Base-by-base conservation (phyloP, 495 filamentous ascomycete species). In the Venustampulla echinocandica region DNA sequence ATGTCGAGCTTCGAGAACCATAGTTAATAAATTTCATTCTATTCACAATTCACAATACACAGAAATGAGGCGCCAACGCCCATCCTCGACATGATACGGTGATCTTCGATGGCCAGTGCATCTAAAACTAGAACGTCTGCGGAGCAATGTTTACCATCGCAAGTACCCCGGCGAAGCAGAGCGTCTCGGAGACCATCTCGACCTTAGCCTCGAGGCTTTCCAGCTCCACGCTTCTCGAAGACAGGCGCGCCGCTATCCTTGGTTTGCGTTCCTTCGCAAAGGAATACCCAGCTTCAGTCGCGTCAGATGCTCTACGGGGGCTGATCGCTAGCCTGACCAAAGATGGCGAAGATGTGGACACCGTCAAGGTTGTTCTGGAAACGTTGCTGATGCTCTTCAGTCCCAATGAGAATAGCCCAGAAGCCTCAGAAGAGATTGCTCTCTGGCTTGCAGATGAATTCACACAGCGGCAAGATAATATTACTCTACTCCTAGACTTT, bases 381-480 rank as follows among this genome's bases (percentile, higher is more conserved):
- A 97, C 92, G 39, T 68, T 98, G 56, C 70, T 97, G 65, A 87
- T 88, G 82, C 78, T 98, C 32, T 97, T 96, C 66, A 74, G 57
- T 49, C 72, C 73, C 15, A 73, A 76, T 53, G 63, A 68, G 40
- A 65, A 69, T 46, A 78, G 74, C 52, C 87, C 89, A 41, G 92
- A 98, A 74, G 89, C 92, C 33, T 94, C 89, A 11, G 93, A 96
- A 47, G 92, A 98, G 62, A 93, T 98, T 59, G 85, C 87, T 21
- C 76, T 96, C 4, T 97, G 90, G 90, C 74, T 98, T 44, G 90
- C 92, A 38, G 92, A 98, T 66, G 90, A 96, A 62, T 98, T 98
- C 57, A 97, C 93, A 23, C 88, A 95, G 75, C 85, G 89, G 54
- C 90, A 97, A 82, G 92, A 97, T 65, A 97, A 98, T 65, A 92